Base-by-base conservation (phyloP, 2,329 filamentous ascomycete species). In the Colletotrichum trifolii region DNA sequence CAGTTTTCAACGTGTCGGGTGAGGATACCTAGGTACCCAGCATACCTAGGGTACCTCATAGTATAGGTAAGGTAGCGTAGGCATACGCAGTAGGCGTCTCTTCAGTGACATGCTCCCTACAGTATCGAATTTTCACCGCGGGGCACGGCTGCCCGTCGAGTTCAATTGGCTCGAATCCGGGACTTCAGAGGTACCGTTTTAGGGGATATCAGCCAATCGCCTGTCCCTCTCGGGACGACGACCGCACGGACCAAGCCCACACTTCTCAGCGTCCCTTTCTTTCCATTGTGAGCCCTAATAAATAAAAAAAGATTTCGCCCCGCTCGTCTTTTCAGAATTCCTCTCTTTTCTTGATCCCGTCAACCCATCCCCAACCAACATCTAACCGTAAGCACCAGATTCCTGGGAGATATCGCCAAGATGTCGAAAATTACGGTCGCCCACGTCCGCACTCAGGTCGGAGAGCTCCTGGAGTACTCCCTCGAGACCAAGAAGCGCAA, bases 401-500 rank as follows among this genome's bases (percentile, higher is more conserved):
- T 61, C 50, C 67, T 68, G 67, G 67, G 67, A 68, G 67, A 68
- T 68, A 68, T 68, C 67, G 57, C 47, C 60, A 68, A 68, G 67
- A 68, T 68, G 67, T 68, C 67, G 67, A 68, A 94, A 84, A 93
- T 93, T 85, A 92, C 91, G 89, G 88, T 89, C 85, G 86, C 93
- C 89, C 93, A 94, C 92, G 94, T 97, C 88, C 93, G 94, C 88
- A 87, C 89, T 82, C 95, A 98, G 87, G 93, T 98, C 82, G 86
- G 91, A 82, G 89, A 96, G 82, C 89, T 99, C 78, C 91, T 99
- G 77, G 91, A 97, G 79, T 98, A 98, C 91, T 97, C 92, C 80
- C 87, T 87, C 77, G 89, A 97, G 83, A 93, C 92, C 83, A 97
- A 97, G 91, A 97, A 97, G 92, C 88, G 94, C 76, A 97, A 97